Conservation (phyloP, 305 asterid genomes). For the Rubia peregrina region DNA sequence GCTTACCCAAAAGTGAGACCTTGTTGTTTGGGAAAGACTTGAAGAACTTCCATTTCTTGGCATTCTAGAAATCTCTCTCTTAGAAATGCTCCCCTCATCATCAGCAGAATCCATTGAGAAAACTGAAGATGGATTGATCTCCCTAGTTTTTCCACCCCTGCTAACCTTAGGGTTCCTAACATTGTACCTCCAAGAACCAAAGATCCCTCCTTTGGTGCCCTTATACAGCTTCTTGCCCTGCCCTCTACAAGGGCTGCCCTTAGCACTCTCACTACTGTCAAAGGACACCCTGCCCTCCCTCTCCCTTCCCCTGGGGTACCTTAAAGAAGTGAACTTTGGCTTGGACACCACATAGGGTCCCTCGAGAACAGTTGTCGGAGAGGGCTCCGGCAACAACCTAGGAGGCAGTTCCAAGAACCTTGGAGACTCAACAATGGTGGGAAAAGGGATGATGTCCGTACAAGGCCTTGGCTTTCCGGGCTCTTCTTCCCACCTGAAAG, state of each 20-base stretch:
- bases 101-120: constrained; percentile 17
- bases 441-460: constrained; percentile 24
- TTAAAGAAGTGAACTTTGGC: constrained; percentile 56
- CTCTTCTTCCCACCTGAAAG: constrained; percentile 43
- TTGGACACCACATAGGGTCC: constrained; percentile 43
- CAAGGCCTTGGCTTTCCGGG: constrained; percentile 47
- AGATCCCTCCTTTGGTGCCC: constrained; percentile 18
- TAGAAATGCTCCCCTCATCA: constrained; percentile 14
- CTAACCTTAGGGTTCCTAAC: constrained; percentile 19
- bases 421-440: constrained; percentile 12
- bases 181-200: constrained; percentile 29
- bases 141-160: constrained; percentile 24
- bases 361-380: constrained; percentile 70
- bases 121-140: constrained; percentile 25
- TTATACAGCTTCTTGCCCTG: constrained; percentile 22
- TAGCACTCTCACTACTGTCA: constrained; percentile 25
- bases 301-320: constrained; percentile 25
- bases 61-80: constrained; percentile 21
- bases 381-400: constrained; percentile 32
- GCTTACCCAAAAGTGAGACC: constrained; percentile 59
- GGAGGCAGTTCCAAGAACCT: constrained; percentile 38
- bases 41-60: constrained; percentile 50
- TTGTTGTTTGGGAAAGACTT: constrained; percentile 26
- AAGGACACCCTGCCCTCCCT: constrained; percentile 34
- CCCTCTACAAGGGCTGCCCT: constrained; percentile 42